phyloP scores from a whole-genome alignment of 768 basidiomycete genomes.

The Tricholomella constricta region DNA sequence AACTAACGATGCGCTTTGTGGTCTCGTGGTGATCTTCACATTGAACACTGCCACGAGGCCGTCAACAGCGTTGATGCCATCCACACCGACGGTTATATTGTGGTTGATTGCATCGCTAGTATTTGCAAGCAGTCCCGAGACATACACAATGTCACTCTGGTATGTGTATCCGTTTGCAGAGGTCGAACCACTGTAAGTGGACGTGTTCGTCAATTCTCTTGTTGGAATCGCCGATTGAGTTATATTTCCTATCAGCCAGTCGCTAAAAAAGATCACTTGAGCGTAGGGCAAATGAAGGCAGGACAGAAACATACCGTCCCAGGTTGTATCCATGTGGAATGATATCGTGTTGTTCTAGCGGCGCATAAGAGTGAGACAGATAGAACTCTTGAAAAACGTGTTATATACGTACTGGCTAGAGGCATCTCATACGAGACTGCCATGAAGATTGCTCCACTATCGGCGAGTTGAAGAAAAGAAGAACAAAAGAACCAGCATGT shows the following conservation, averaged over 20 bases:
- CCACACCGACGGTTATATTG: constrained; percentile 49
- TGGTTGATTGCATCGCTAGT: constrained; percentile 74
- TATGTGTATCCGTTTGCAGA: constrained; percentile 73
- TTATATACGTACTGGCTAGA: constrained; percentile 45
- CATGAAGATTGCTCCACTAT: constrained; percentile 73
- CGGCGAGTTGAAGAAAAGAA: not conserved
- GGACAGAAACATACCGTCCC: constrained; percentile 55
- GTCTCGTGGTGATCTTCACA: constrained; percentile 57
- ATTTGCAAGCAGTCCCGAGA: constrained; percentile 71
- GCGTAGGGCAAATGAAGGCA: not conserved
- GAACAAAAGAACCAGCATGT: not conserved
- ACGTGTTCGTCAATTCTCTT: constrained; percentile 51
- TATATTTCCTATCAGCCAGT: constrained; percentile 85
- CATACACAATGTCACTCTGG: constrained; percentile 65
- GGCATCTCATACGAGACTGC: constrained; percentile 76
- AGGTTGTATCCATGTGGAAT: constrained; percentile 79
- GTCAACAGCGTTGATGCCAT: constrained; percentile 69
- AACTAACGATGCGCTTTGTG: constrained; percentile 34
- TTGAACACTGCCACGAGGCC: constrained; percentile 81
- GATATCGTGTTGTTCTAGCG: constrained; percentile 66
- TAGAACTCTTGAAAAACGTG: not conserved
- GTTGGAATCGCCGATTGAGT: constrained; percentile 56
- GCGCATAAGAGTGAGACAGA: not conserved
- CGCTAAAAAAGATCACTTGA: constrained; percentile 41
- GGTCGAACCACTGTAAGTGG: constrained; percentile 65